These are phyloP conservation scores for Prunus dulcis DNA, from an alignment of 306 rosid genomes.

Conservation along the genomic window DNA sequence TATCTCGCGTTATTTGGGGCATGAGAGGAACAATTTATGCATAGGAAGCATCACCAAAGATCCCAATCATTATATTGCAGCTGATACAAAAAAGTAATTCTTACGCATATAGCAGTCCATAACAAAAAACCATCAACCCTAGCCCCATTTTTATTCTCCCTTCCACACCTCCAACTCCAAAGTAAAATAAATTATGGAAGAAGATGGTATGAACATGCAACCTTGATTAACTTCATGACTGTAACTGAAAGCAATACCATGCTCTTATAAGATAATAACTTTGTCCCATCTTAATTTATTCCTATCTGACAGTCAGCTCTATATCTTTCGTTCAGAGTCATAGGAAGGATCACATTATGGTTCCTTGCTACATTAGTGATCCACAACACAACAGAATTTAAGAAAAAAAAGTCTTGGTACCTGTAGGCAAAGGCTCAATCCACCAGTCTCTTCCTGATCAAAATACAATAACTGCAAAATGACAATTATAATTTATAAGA, in stretches of 20 bases:
- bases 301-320: not conserved
- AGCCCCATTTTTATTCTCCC: not conserved
- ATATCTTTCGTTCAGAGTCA: not conserved
- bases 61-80: not conserved
- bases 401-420: conserved; percentile 40
- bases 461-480: conserved; percentile 71
- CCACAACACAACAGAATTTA: not conserved
- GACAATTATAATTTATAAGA: not conserved
- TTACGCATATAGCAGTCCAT: not conserved
- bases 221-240: not conserved
- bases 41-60: not conserved
- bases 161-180: not conserved
- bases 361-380: not conserved
- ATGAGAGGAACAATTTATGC: not conserved
- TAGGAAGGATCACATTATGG: not conserved
- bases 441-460: conserved; percentile 80
- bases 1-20: too few relatives aligned
- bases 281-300: not conserved
- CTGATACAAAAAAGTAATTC: not conserved
- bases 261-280: not conserved
- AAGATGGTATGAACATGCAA: not conserved
- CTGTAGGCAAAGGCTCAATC: conserved; percentile 94
- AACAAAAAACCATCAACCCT: not conserved
- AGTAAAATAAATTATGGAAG: not conserved
- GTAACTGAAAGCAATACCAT: not conserved